These are phyloP conservation scores for Lipomyces lipofer DNA, from an alignment of 805 yeast genomes.

Conservation along the genomic window DNA sequence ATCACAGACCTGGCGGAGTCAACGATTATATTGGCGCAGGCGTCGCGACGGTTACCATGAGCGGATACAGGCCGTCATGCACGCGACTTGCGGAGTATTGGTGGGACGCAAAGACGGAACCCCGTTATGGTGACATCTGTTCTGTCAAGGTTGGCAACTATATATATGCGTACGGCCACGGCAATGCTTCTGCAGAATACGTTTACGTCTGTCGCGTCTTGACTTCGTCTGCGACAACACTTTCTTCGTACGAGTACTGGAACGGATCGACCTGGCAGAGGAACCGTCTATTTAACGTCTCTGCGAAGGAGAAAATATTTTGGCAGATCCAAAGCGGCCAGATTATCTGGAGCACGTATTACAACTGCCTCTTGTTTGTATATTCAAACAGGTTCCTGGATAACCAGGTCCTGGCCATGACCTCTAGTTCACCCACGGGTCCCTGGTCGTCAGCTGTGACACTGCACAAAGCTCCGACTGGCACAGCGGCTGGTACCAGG, in stretches of 20 bases:
- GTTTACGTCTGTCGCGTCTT: conserved; percentile 3
- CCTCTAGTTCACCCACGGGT: conserved; percentile 1
- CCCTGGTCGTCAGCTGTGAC: conserved; percentile 1
- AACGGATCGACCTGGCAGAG: conserved; percentile 2
- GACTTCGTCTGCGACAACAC: not conserved
- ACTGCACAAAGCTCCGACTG: not conserved
- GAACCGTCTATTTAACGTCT: conserved; percentile 1
- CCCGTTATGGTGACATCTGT: conserved; percentile 1
- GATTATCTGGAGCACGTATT: not conserved
- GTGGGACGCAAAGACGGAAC: conserved; percentile 6
- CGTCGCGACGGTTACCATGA: conserved; percentile 2
- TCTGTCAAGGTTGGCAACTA: not conserved
- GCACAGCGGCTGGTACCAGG: not conserved
- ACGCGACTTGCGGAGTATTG: conserved; percentile 4
- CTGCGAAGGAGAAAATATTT: not conserved
- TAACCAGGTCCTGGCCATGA: not conserved
- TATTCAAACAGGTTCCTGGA: not conserved
- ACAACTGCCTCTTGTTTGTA: conserved; percentile 1
- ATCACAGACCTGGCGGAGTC: conserved; percentile 5
- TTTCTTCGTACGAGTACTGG: conserved; percentile 4
- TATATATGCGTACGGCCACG: conserved; percentile 8
- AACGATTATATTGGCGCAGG: not conserved
- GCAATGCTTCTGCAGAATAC: not conserved
- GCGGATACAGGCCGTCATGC: not conserved
- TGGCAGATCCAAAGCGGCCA: conserved; percentile 5